Percentiles rank a stretch among this genome's conserved stretches.
Conservation (phyloP, 495 filamentous ascomycete genomes). For the Penicillium parvum region DNA sequence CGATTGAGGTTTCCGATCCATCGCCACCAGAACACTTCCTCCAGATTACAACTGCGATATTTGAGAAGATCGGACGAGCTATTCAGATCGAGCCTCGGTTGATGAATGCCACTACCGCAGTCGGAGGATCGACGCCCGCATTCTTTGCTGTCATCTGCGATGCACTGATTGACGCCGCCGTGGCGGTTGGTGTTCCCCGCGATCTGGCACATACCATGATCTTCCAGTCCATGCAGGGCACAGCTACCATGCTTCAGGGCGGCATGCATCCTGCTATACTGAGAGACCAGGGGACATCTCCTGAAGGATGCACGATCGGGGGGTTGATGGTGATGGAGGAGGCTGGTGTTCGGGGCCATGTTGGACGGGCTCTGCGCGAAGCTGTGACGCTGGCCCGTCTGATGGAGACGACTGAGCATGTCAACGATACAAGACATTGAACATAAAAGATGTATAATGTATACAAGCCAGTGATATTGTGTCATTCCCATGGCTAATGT, state of each 20-base stretch:
- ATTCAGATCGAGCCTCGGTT: slow-evolving; percentile 26
- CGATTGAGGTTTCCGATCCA: slow-evolving; percentile 30
- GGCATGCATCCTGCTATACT: slow-evolving; percentile 37
- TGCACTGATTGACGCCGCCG: slow-evolving; percentile 40
- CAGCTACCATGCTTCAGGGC: slow-evolving; percentile 34
- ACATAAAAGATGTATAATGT: neutral
- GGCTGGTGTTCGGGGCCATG: slow-evolving; percentile 33
- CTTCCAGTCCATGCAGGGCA: slow-evolving; percentile 38
- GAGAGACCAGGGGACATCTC: slow-evolving; percentile 38
- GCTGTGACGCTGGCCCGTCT: slow-evolving; percentile 38
- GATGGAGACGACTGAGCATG: slow-evolving; percentile 32
- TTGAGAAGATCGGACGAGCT: slow-evolving; percentile 33
- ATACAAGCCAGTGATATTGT: too few relatives aligned
- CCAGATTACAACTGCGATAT: slow-evolving; percentile 30
- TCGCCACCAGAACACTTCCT: slow-evolving; percentile 20
- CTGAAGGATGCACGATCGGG: slow-evolving; percentile 43
- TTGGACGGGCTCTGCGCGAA: slow-evolving; percentile 39
- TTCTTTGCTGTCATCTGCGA: slow-evolving; percentile 44
- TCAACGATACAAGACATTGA: slow-evolving; percentile 39
- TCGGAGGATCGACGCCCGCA: slow-evolving; percentile 39
- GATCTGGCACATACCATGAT: slow-evolving; percentile 37
- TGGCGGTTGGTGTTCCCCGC: slow-evolving; percentile 40
- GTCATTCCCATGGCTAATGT: too few relatives aligned
- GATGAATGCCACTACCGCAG: slow-evolving; percentile 38
- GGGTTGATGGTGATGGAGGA: slow-evolving; percentile 44